These are phyloP conservation scores for Meyerozyma carpophila DNA, from an alignment of 1,139 yeast species.

Conservation along the genomic window DNA sequence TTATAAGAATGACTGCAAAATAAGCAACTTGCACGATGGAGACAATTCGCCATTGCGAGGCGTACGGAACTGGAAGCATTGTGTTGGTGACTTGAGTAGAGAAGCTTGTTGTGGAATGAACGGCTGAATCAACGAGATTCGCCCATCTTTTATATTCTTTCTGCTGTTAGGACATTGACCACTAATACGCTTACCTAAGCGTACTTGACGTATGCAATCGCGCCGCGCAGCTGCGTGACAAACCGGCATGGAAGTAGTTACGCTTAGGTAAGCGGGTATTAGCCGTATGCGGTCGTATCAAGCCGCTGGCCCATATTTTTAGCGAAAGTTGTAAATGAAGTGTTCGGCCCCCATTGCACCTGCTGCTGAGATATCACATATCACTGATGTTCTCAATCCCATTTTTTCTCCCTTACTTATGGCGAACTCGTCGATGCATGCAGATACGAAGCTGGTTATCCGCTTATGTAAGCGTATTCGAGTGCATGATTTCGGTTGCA, in stretches of 20 bases:
- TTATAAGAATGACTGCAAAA: slow-evolving; percentile 8
- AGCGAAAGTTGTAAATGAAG: background rate
- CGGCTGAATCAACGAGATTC: background rate
- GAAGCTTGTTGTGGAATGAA: background rate
- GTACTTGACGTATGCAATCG: background rate
- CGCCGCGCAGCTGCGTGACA: background rate
- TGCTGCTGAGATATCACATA: too few relatives aligned
- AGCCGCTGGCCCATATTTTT: too few relatives aligned
- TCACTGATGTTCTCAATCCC: too few relatives aligned
- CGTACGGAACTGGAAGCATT: background rate
- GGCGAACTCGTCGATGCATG: too few relatives aligned
- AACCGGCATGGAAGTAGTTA: background rate
- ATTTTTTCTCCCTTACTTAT: too few relatives aligned
- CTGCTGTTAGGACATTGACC: background rate
- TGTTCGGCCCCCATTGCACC: too few relatives aligned
- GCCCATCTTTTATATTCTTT: background rate
- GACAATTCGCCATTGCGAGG: slow-evolving; percentile 12
- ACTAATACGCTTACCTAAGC: background rate
- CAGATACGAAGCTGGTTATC: too few relatives aligned
- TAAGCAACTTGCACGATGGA: slow-evolving; percentile 13
- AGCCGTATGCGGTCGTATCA: background rate
- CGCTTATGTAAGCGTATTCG: too few relatives aligned
- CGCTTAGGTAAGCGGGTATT: background rate
- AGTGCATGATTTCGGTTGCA: background rate
- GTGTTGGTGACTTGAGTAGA: background rate